A percentile compares a stretch with the other conserved stretches of the same genome.
Conservation (phyloP, 1,284 basidiomycete genomes). For the Leccinum pachyderme region DNA sequence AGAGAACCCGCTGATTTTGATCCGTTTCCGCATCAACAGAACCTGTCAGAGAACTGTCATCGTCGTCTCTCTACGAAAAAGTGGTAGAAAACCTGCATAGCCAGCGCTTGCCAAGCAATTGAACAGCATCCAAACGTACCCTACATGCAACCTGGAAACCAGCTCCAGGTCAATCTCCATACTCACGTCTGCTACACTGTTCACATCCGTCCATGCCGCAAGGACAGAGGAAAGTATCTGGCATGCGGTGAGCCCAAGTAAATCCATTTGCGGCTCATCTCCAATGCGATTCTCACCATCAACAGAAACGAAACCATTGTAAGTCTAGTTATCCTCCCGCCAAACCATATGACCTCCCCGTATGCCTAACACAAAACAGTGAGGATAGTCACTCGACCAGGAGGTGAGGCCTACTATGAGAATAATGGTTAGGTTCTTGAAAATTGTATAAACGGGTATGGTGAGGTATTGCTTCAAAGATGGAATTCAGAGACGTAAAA, state of each 20-base stretch:
- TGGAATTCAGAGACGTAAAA: neutral
- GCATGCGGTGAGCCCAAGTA: neutral
- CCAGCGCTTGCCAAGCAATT: slow-evolving; percentile 92
- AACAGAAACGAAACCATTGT: slow-evolving; percentile 89
- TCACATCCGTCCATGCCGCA: slow-evolving; percentile 93
- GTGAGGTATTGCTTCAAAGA: slow-evolving; percentile 79
- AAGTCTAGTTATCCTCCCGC: slow-evolving; percentile 82
- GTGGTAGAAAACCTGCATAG: slow-evolving; percentile 63
- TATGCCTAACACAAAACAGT: slow-evolving; percentile 63
- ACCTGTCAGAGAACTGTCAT: slow-evolving; percentile 49
- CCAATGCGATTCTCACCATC: slow-evolving; percentile 64
- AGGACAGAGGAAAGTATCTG: slow-evolving; percentile 93
- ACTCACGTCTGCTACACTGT: slow-evolving; percentile 45
- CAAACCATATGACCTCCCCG: slow-evolving; percentile 98
- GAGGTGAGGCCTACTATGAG: slow-evolving; percentile 69
- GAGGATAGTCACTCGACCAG: slow-evolving; percentile 3
- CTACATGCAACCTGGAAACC: slow-evolving; percentile 66
- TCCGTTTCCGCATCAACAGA: slow-evolving; percentile 94
- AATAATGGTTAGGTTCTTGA: slow-evolving; percentile 99
- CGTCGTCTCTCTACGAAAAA: slow-evolving; percentile 9
- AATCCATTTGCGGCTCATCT: neutral
- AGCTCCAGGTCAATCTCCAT: slow-evolving; percentile 42
- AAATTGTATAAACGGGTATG: slow-evolving; percentile 96
- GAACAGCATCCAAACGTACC: slow-evolving; percentile 95
- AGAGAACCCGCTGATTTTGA: slow-evolving; percentile 97